Conservation (phyloP, 2,329 filamentous ascomycete species). For the Chaetomium sp. region DNA sequence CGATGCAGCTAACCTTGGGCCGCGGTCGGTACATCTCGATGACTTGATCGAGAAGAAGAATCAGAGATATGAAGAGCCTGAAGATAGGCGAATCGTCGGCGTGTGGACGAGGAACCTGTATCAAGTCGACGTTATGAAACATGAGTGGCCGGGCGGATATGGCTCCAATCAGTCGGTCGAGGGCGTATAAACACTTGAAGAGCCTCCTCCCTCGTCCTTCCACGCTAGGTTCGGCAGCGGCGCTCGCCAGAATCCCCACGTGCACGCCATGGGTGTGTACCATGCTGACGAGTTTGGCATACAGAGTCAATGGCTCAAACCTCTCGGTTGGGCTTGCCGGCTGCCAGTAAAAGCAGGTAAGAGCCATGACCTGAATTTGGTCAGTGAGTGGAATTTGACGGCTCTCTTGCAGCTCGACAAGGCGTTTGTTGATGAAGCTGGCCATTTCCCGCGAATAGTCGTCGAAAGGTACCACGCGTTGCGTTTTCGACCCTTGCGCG, state of each 20-base stretch:
- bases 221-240: not conserved
- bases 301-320: constrained; percentile 28
- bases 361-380: constrained; percentile 29
- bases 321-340: constrained; percentile 25
- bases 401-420: constrained; percentile 24
- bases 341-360: constrained; percentile 35
- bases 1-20: constrained; percentile 52
- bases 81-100: constrained; percentile 56
- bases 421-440: constrained; percentile 31
- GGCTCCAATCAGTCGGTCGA: constrained; percentile 61
- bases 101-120: constrained; percentile 56
- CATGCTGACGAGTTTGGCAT: constrained; percentile 25
- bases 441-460: constrained; percentile 30
- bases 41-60: constrained; percentile 59
- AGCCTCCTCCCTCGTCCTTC: constrained; percentile 13
- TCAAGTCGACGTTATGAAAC: constrained; percentile 63
- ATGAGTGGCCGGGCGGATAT: constrained; percentile 62
- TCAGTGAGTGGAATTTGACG: constrained; percentile 25
- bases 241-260: constrained; percentile 22
- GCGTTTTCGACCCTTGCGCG: not conserved
- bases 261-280: constrained; percentile 34
- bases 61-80: constrained; percentile 57
- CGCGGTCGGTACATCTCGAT: constrained; percentile 62
- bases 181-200: constrained; percentile 42
- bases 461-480: constrained; percentile 15